phyloP scores from a whole-genome alignment of 2,329 filamentous ascomycete genomes.

The Ceratocystis cacaofunesta region DNA sequence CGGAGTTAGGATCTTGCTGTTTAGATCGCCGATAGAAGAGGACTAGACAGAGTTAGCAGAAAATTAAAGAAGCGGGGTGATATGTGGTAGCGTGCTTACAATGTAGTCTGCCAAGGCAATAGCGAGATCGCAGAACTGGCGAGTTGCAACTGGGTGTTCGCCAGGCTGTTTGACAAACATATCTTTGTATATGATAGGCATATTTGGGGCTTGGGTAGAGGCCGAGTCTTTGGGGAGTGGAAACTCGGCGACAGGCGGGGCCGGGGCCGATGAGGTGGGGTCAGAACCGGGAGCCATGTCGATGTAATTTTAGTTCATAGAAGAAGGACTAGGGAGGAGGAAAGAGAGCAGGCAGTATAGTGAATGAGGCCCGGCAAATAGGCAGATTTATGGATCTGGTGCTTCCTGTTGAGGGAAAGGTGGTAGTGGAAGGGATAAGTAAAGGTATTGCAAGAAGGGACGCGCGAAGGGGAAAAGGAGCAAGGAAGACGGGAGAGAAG shows the following conservation, averaged over 20 bases:
- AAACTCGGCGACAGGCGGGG: not conserved
- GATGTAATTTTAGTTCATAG: not conserved
- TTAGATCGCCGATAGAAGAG: conserved; percentile 42
- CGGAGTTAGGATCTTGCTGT: conserved; percentile 41
- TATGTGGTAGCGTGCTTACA: conserved; percentile 1
- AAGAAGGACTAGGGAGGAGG: not conserved
- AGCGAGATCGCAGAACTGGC: conserved; percentile 14
- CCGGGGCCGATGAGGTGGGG: not conserved
- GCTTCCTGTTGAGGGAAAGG: not conserved
- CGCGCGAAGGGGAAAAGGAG: not conserved
- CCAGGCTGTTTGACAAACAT: conserved; percentile 14
- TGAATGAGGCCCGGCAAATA: not conserved
- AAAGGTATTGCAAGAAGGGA: not conserved
- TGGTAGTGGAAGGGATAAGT: not conserved
- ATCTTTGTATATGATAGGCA: conserved; percentile 12
- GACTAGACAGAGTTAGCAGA: conserved; percentile 28
- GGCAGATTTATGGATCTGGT: not conserved
- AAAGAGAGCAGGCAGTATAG: not conserved
- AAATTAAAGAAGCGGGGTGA: not conserved
- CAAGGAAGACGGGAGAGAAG: not conserved
- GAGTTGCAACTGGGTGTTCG: conserved; percentile 7
- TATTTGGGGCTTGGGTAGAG: not conserved
- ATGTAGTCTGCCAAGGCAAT: conserved; percentile 14
- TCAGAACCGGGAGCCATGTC: not conserved
- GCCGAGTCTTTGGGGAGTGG: not conserved